Evolutionary conservation across 1,284 basidiomycete species (phyloP), one percentile per base, ranked within the genome.

Genomic region (Austroboletus novae-zelandiae): DNA sequence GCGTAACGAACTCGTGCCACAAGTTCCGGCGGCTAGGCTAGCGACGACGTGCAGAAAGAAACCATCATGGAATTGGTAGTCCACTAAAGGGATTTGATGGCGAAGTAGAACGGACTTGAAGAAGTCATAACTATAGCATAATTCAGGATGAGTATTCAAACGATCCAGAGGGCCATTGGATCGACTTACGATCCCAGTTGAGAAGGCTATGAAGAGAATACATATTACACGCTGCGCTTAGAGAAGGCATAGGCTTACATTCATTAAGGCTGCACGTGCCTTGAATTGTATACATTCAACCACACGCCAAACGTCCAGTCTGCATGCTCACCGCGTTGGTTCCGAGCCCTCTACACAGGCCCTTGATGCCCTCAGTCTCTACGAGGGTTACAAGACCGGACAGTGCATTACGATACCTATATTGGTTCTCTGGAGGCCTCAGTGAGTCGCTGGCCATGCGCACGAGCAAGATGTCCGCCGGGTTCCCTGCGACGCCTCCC

Each of bases 401-500:
- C 35, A 93, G 58, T 32, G 85, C 89, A 67, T 91, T 90, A 30
- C 79, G 74, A 68, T 96, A 96, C 49, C 83, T 79, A 61, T 90
- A 89, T 56, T 84, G 75, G 60, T 86, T 76, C 56, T 86, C 85
- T 27, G 81, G 80, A 9, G 88, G 83, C 61, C 86, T 80, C 35
- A 85, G 76, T 14, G 81, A 80, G 68, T 96, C 93, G 57, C 89
- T 91, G 32, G 90, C 92, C 93, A 95, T 95, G 52, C 92, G 78
- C 17, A 96, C 90, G 56, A 94, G 76, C 10, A 89, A 59, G 48
- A 89, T 83, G 65, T 90, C 87, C 80, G 57, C 46, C 45, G 89
- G 89, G 61, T 92, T 92, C 5, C 89, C 89, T 13, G 84, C 87
- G 37, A 91, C 63, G 15, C 89, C 89, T 23, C 89, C 89, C n/a